phyloP scores from a whole-genome alignment of 352 stramenopile genomes.

The Globisporangium paddicum region DNA sequence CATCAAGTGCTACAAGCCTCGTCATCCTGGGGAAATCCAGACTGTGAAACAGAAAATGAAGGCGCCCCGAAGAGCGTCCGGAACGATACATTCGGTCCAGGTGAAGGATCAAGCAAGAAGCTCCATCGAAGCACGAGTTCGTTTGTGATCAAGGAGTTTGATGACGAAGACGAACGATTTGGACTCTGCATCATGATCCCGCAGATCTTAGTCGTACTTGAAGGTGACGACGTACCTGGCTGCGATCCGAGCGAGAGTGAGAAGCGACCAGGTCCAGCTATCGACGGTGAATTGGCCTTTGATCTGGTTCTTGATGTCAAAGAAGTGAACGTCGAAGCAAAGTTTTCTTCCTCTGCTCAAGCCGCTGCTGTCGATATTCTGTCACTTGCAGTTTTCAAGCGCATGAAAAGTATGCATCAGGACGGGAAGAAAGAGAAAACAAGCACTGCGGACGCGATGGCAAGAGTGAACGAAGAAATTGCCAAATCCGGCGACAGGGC shows the following conservation, averaged over 20 bases:
- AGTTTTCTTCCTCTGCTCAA: conserved; percentile 55
- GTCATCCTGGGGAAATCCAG: conserved; percentile 41
- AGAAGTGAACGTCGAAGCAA: conserved; percentile 55
- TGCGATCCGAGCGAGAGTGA: neutral
- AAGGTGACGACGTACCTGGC: conserved; percentile 28
- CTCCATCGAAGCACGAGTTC: conserved; percentile 12
- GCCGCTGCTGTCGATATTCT: conserved; percentile 40
- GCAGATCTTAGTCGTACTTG: conserved; percentile 58
- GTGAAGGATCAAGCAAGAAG: neutral
- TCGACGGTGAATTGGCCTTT: conserved; percentile 20
- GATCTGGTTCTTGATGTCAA: conserved; percentile 61
- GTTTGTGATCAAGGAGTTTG: conserved; percentile 30
- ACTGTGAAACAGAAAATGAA: neutral
- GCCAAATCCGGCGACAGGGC: neutral
- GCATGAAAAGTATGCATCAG: conserved; percentile 1
- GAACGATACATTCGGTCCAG: neutral
- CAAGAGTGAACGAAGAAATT: conserved; percentile 27
- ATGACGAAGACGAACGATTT: conserved; percentile 57
- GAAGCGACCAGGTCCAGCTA: neutral
- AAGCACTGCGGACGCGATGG: conserved; percentile 25
- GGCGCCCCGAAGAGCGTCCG: neutral
- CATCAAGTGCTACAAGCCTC: conserved; percentile 61
- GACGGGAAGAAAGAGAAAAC: conserved; percentile 27
- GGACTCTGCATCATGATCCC: conserved; percentile 59
- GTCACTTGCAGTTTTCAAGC: conserved; percentile 43